Evolutionary conservation across 1,139 yeast species (phyloP).

Genomic region (Nadsonia commutata): DNA sequence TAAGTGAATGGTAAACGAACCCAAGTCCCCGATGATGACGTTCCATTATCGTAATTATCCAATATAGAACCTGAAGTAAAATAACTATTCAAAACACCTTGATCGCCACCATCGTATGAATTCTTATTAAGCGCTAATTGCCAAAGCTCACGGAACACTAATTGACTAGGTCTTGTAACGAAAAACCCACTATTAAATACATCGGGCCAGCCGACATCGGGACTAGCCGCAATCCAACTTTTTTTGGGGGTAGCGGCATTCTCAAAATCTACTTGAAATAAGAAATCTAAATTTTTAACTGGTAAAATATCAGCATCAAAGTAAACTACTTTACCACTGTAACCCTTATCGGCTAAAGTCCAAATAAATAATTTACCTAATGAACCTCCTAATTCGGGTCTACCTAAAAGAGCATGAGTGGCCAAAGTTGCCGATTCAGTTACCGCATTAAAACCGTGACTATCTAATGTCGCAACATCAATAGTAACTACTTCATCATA

Average conservation of each 20-base stretch:
- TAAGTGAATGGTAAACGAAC: slow-evolving; percentile 59
- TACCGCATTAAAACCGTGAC: slow-evolving; percentile 4
- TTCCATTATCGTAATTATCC: not conserved
- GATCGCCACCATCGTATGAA: slow-evolving; percentile 92
- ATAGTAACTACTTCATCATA: slow-evolving; percentile 24
- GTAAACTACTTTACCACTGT: slow-evolving; percentile 38
- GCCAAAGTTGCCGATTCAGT: slow-evolving; percentile 11
- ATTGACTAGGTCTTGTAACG: slow-evolving; percentile 42
- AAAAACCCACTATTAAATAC: slow-evolving; percentile 84
- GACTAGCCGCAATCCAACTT: slow-evolving; percentile 40
- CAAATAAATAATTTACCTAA: slow-evolving; percentile 64
- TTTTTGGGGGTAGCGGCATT: slow-evolving; percentile 5
- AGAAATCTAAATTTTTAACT: slow-evolving; percentile 27
- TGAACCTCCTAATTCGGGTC: slow-evolving; percentile 65
- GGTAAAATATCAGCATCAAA: slow-evolving; percentile 79
- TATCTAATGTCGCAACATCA: slow-evolving; percentile 17
- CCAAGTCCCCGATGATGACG: slow-evolving; percentile 29
- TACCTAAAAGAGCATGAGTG: slow-evolving; percentile 34
- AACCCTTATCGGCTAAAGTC: slow-evolving; percentile 42
- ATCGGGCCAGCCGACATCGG: slow-evolving; percentile 95
- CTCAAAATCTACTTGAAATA: slow-evolving; percentile 24
- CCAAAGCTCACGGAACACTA: slow-evolving; percentile 31
- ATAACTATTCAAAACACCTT: slow-evolving; percentile 75
- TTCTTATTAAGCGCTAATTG: slow-evolving; percentile 25
- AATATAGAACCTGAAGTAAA: slow-evolving; percentile 29